Evolutionary conservation across 768 basidiomycete genomes (phyloP), one percentile per base, ranked within the genome.

Genomic region (Strobilomyces dryophilus): DNA sequence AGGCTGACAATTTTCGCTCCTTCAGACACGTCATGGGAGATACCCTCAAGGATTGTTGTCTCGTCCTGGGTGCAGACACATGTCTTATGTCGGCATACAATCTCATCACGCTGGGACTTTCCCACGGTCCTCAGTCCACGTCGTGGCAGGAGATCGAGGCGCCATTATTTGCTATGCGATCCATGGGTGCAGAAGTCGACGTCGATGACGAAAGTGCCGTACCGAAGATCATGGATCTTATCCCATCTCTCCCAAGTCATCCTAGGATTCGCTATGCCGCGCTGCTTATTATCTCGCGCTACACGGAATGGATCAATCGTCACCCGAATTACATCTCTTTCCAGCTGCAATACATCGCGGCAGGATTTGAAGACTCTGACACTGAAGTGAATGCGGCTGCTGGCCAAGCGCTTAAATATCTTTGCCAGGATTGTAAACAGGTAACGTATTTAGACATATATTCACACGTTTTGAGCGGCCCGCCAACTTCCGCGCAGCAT

Each of bases 1-100:
- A 98, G 67, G 81, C 87, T 5, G 97, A 99, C 51, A 86, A 88
- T 62, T 99, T 98, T 79, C 82, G 97, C 20, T 81, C 84, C 4
- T 99, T 99, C 77, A 79, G 97, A 45, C 97, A 99, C 74, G 85
- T 94, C 55, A 98, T 99, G 91, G 97, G 97, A 36, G 95, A 99
- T 68, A 98, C 97, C 5, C 79, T 99, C 58, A 99, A 99, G 72
- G 97, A 99, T 66, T 98, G 97, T 66, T 99, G 97, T 71, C 81
- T 86, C 57, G 93, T 99, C 44, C 79, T 99, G 42, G 89, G 93
- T 41, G 81, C 95, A 3, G 87, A 92, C 47, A 79, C 78, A 2
- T 98, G 97, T 65, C 77, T 99, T 40, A 69, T 85, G 48, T 79
- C 87, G 3, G 80, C 94, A 2, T 91, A 91, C 71, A 84, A 89